Conservation (phyloP, 345 rosid genomes). For the Garcia nutans region DNA sequence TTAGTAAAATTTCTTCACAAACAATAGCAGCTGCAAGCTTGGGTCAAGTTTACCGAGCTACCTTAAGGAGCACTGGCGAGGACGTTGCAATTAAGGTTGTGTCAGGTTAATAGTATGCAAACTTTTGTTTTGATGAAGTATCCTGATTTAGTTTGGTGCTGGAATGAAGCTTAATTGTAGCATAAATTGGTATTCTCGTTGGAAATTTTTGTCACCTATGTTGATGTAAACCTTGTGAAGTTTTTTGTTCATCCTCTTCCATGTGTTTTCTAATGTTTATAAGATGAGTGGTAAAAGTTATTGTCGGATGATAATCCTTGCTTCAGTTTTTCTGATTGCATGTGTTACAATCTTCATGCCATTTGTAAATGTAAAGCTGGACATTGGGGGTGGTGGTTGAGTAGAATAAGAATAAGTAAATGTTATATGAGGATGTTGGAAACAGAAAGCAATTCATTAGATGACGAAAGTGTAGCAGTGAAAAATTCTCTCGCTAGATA, state of each 20-base stretch:
- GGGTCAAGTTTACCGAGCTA: constrained; percentile 98
- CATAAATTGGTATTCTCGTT: no score
- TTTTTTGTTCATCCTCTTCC: not conserved
- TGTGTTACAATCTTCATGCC: not conserved
- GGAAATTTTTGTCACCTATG: no score
- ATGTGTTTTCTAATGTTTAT: not conserved
- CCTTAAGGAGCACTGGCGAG: constrained; percentile 78
- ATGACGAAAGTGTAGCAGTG: not conserved
- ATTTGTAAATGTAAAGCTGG: not conserved
- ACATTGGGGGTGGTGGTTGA: not conserved
- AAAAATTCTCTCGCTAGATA: not conserved
- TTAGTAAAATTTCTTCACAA: constrained; percentile 74
- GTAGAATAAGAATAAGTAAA: not conserved
- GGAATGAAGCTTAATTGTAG: no score
- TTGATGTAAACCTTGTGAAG: not conserved
- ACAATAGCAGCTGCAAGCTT: constrained; percentile 98
- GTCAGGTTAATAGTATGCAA: constrained; percentile 7
- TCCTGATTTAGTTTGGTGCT: no score
- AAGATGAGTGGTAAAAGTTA: not conserved
- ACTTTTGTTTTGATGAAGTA: not conserved
- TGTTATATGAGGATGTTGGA: not conserved
- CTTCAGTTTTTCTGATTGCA: not conserved
- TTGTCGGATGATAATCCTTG: not conserved
- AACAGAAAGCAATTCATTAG: not conserved
- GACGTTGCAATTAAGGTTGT: constrained; percentile 97